phyloP scores from a whole-genome alignment of 495 filamentous ascomycete species.

The Jackrogersella multiformis region DNA sequence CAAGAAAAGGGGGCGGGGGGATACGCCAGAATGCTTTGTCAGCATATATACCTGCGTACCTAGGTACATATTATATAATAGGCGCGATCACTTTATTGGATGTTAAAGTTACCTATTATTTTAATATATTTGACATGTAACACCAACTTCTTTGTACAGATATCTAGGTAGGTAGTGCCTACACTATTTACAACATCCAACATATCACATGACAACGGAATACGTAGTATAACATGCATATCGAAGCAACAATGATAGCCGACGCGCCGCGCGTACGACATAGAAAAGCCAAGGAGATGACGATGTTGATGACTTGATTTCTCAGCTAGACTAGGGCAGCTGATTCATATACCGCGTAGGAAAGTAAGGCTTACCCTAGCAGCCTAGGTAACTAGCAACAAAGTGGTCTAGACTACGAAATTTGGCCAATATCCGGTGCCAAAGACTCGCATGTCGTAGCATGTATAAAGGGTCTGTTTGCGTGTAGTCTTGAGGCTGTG shows the following conservation, averaged over 20 bases:
- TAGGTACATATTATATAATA: neutral
- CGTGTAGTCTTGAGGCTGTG: conserved; percentile 41
- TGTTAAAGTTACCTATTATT: neutral
- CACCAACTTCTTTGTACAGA: neutral
- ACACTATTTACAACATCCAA: neutral
- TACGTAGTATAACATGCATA: conserved; percentile 18
- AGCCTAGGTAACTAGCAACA: neutral
- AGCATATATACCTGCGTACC: conserved; percentile 6
- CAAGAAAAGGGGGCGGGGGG: neutral
- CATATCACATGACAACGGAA: conserved; percentile 27
- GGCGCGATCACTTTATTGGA: too few relatives aligned
- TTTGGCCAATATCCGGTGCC: conserved; percentile 17
- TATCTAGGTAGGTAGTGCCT: too few relatives aligned
- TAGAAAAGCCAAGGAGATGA: conserved; percentile 22
- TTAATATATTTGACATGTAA: neutral
- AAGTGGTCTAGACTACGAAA: conserved; percentile 10
- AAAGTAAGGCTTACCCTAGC: neutral
- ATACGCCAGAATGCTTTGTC: conserved; percentile 30
- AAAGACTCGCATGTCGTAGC: conserved; percentile 15
- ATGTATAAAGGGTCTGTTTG: conserved; percentile 32
- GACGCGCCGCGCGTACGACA: conserved; percentile 33
- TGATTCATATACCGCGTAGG: conserved; percentile 10
- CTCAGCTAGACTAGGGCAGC: conserved; percentile 9
- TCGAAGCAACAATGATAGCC: conserved; percentile 3
- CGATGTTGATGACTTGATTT: conserved; percentile 19